Evolutionary conservation across 257 asterid species (phyloP).

Genomic region (Voacanga thouarsii): DNA sequence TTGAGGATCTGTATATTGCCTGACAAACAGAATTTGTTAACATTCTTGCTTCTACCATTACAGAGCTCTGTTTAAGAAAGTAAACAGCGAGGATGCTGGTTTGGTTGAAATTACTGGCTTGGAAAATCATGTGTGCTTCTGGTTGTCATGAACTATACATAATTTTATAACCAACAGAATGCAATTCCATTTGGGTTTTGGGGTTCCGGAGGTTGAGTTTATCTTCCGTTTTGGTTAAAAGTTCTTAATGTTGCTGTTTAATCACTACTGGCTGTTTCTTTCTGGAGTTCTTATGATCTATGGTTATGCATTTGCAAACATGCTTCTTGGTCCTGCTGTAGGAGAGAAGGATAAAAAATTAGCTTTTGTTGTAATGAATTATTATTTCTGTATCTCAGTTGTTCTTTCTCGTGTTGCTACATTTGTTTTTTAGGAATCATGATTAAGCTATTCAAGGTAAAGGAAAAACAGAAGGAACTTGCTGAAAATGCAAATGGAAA

Average conservation of each 20-base stretch:
- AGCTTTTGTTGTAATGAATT: background rate
- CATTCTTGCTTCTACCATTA: background rate
- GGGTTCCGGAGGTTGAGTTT: background rate
- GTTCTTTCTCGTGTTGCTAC: background rate
- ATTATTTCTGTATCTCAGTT: background rate
- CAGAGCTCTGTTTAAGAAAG: background rate
- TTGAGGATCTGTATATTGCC: background rate
- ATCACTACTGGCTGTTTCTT: background rate
- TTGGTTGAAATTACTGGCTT: background rate
- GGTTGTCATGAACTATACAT: background rate
- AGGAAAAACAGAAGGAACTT: conserved; percentile 88
- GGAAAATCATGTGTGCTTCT: background rate
- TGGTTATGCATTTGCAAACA: background rate
- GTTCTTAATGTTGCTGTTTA: background rate
- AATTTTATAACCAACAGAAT: background rate
- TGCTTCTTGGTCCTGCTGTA: background rate
- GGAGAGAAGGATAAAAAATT: background rate
- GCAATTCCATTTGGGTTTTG: background rate
- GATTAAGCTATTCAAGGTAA: conserved; percentile 91
- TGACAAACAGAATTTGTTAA: background rate
- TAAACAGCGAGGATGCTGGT: background rate
- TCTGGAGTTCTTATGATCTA: background rate
- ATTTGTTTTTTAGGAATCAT: conserved; percentile 43
- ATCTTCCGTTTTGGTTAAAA: background rate
- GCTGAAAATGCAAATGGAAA: conserved; percentile 87